Conservation (phyloP, 1,139 yeast species). For the Zygoascus sp. region DNA sequence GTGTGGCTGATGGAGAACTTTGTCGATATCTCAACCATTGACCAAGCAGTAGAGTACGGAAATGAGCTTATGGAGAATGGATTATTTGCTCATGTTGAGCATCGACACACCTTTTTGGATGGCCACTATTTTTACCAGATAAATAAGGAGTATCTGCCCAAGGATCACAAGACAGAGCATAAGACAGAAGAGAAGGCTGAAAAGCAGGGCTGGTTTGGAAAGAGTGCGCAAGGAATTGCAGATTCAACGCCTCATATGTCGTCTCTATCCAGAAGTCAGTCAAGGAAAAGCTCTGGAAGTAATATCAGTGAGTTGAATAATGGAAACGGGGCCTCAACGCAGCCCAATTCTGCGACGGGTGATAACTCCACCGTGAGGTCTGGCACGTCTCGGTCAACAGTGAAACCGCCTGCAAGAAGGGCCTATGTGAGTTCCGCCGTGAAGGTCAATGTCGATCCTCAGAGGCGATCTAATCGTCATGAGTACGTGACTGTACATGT, state of each 20-base stretch:
- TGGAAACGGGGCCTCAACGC: background rate
- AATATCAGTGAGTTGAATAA: background rate
- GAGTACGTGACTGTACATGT: conserved; percentile 82
- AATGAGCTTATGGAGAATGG: conserved; percentile 68
- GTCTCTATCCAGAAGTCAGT: background rate
- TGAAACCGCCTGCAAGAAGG: conserved; percentile 7
- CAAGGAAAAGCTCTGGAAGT: background rate
- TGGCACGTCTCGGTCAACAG: background rate
- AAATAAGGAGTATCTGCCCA: conserved; percentile 48
- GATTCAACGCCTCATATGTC: background rate
- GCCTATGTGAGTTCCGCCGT: conserved; percentile 51
- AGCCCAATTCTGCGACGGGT: background rate
- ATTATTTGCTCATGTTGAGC: conserved; percentile 73
- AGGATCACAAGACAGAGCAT: conserved; percentile 9
- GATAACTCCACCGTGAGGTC: conserved; percentile 4
- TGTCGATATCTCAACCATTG: conserved; percentile 73
- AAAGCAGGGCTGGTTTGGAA: conserved; percentile 9
- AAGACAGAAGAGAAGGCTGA: conserved; percentile 4
- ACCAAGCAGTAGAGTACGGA: conserved; percentile 78
- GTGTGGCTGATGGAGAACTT: conserved; percentile 78
- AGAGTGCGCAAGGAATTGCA: background rate
- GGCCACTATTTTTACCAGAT: conserved; percentile 89
- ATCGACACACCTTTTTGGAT: conserved; percentile 77
- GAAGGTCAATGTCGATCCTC: conserved; percentile 72
- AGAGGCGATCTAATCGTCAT: conserved; percentile 63